Conservation (phyloP, 176 grass and related monocot species). For the Ensete glaucum region DNA sequence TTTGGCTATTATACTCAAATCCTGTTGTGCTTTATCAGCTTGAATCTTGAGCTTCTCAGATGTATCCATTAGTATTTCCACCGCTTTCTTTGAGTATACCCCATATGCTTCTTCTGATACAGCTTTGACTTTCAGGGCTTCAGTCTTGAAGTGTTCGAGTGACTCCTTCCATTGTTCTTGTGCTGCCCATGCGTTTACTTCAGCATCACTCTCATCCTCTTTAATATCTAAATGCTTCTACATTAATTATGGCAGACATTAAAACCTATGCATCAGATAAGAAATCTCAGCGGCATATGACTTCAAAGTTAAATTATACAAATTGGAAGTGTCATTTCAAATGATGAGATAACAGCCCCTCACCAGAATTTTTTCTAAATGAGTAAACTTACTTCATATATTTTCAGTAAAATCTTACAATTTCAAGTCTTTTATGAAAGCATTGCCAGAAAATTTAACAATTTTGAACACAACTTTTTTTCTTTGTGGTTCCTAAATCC, state of each 20-base stretch:
- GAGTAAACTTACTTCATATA: too few relatives aligned
- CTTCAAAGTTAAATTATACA: too few relatives aligned
- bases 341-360: too few relatives aligned
- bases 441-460: too few relatives aligned
- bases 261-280: neutral
- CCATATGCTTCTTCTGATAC: slow-evolving; percentile 43
- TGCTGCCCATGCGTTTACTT: slow-evolving; percentile 15
- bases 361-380: too few relatives aligned
- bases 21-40: slow-evolving; percentile 68
- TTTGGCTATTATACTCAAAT: slow-evolving; percentile 37
- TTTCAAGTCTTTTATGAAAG: too few relatives aligned
- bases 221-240: neutral
- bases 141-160: slow-evolving; percentile 60
- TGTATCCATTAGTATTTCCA: slow-evolving; percentile 49
- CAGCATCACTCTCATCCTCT: slow-evolving; percentile 13
- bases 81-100: slow-evolving; percentile 62
- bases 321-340: too few relatives aligned
- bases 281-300: neutral
- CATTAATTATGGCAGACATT: neutral
- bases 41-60: slow-evolving; percentile 72
- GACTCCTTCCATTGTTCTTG: slow-evolving; percentile 55
- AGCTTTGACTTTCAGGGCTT: slow-evolving; percentile 53
- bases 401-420: too few relatives aligned
- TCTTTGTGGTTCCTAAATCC: too few relatives aligned
- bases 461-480: too few relatives aligned